Evolutionary conservation across 1,139 yeast species (phyloP), one percentile per base, ranked within the genome.

Genomic region (Debaryomyces sp.): DNA sequence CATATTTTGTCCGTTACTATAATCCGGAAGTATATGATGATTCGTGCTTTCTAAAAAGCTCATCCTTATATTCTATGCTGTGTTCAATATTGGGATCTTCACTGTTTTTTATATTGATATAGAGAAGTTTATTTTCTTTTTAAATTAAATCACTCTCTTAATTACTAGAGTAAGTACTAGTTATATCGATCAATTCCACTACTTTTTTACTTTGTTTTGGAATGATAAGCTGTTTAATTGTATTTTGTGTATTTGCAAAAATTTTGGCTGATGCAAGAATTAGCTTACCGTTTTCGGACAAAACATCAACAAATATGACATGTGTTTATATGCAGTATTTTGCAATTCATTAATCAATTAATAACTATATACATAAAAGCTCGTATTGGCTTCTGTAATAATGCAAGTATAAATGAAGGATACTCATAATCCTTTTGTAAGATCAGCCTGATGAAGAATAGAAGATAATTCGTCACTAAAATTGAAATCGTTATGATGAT

Each of bases 401-500:
- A 26, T 37, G 30, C 41, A 23, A 15, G 18, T 37, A 17, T 23
- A 17, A 7, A 24, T 37, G 12, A 27, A 15, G 15, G 17, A 39
- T 27, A 33, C 29, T 37, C 15, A 17, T 12, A n/a, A 22, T 15
- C 13, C 12, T 15, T 41, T 41, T 18, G 22, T 21, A n/a, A 44
- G 15, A 10, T 46, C 48, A 23, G 56, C 38, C 22, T 52, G 48
- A 27, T 59, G 53, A 48, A 63, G 50, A 6, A 62, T 43, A 9
- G 58, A 45, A 4, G 63, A 55, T 37, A 64, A 50, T 41, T 63
- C 67, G 23, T 56, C 63, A 7, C 56, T 54, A 43, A 63, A 60
- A 41, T 59, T 58, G 34, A 49, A 45, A 33, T 56, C 57, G 17
- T 23, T 46, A 26, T 18, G 23, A 15, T 24, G 33, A 21, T 41